These are phyloP conservation scores for Helicostylum pulchrum DNA, from an alignment of 192 early-diverging fungal species.

Conservation along the genomic window DNA sequence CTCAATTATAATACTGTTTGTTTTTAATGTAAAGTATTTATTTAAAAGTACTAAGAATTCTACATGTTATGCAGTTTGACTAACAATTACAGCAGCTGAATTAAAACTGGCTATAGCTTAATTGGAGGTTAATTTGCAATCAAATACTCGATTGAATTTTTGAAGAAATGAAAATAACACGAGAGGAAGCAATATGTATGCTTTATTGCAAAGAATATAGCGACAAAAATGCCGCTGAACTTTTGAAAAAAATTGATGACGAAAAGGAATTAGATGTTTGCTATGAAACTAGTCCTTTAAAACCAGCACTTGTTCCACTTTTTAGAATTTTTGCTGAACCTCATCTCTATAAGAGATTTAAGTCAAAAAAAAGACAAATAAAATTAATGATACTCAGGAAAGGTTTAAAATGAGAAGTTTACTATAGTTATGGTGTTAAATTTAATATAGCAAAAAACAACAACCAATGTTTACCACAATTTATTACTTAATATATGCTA, in stretches of 20 bases:
- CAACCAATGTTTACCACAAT: background rate
- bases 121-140: conserved; percentile 2
- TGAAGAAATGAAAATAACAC: conserved; percentile 4
- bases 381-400: background rate
- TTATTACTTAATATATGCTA: background rate
- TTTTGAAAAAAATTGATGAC: conserved; percentile 2
- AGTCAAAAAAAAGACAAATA: background rate
- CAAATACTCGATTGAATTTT: conserved; percentile 4
- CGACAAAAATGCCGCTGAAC: background rate
- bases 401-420: conserved; percentile 2
- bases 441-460: background rate
- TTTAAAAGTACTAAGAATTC: background rate
- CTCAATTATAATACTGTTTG: no score
- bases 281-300: conserved; percentile 3
- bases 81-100: background rate
- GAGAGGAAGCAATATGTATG: conserved; percentile 4
- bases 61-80: background rate
- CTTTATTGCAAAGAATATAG: conserved; percentile 1
- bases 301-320: conserved; percentile 9
- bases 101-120: conserved; percentile 1
- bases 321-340: conserved; percentile 3
- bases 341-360: background rate
- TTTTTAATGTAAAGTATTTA: background rate
- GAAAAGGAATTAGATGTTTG: conserved; percentile 4
- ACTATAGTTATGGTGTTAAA: background rate